Conservation (phyloP, 2,329 filamentous ascomycete species). For the Neoarthrinium moseri region DNA sequence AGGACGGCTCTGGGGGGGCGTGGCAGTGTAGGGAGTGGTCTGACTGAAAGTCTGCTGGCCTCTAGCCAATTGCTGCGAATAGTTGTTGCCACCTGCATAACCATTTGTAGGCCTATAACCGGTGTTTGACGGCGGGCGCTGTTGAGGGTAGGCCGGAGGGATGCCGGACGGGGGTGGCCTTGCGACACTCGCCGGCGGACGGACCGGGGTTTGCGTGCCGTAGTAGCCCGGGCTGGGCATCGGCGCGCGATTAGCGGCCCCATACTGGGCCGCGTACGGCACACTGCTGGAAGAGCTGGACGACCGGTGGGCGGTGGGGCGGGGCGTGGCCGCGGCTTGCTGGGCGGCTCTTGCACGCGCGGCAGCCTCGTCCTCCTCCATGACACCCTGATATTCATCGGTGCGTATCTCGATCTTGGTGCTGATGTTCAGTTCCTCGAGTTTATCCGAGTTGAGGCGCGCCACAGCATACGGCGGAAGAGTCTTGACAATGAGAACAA, state of each 20-base stretch:
- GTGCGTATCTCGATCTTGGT: constrained; percentile 72
- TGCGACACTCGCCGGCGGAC: constrained; percentile 36
- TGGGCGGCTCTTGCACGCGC: constrained; percentile 46
- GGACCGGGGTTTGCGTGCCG: constrained; percentile 37
- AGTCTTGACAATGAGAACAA: constrained; percentile 70
- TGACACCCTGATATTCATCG: constrained; percentile 72
- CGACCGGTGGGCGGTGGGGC: constrained; percentile 34
- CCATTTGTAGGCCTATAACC: constrained; percentile 51
- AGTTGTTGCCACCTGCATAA: constrained; percentile 36
- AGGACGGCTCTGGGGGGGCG: constrained; percentile 41
- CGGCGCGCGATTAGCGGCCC: constrained; percentile 44
- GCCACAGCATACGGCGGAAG: constrained; percentile 84
- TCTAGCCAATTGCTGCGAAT: constrained; percentile 51
- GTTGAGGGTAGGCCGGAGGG: constrained; percentile 33
- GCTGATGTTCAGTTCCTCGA: constrained; percentile 81
- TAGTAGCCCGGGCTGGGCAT: constrained; percentile 43
- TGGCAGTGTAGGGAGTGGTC: constrained; percentile 44
- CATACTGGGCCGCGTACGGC: constrained; percentile 47
- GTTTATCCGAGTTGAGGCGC: constrained; percentile 80
- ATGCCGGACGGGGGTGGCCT: constrained; percentile 38
- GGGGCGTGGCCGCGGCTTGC: constrained; percentile 36
- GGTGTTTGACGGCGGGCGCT: constrained; percentile 35
- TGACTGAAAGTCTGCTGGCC: constrained; percentile 53
- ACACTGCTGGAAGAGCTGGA: constrained; percentile 39
- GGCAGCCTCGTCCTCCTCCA: constrained; percentile 78